Evolutionary conservation across 352 stramenopile species (phyloP).

Genomic region (Phytophthora rubi): DNA sequence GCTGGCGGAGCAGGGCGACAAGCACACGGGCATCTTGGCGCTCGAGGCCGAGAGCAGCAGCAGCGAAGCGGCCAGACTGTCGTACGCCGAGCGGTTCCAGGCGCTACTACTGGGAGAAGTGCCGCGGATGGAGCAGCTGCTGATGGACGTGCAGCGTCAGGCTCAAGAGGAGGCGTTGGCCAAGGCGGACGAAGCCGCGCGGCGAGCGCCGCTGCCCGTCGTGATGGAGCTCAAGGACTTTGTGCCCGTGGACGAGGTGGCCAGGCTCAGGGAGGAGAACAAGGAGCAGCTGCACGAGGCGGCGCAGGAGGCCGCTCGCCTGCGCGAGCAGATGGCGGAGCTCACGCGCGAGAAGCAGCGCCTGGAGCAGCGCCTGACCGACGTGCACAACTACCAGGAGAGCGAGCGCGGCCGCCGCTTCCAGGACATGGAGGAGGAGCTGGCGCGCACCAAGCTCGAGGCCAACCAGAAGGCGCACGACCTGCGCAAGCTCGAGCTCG

Average conservation of each 20-base stretch:
- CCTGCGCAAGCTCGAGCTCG: slow-evolving; percentile 49
- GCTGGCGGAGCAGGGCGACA: slow-evolving; percentile 45
- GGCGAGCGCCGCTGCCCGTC: slow-evolving; percentile 26
- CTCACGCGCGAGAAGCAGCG: slow-evolving; percentile 63
- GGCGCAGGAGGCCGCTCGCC: slow-evolving; percentile 28
- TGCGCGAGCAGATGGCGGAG: slow-evolving; percentile 44
- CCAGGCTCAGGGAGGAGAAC: slow-evolving; percentile 52
- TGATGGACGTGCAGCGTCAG: slow-evolving; percentile 36
- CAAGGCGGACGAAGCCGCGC: slow-evolving; percentile 17
- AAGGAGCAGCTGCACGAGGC: slow-evolving; percentile 46
- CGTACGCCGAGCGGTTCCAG: slow-evolving; percentile 63
- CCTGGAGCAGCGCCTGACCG: slow-evolving; percentile 66
- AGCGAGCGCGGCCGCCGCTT: slow-evolving; percentile 68
- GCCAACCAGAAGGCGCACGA: slow-evolving; percentile 57
- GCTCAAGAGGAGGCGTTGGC: slow-evolving; percentile 32
- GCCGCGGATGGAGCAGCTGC: slow-evolving; percentile 44
- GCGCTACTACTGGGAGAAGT: slow-evolving; percentile 56
- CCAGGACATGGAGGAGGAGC: slow-evolving; percentile 67
- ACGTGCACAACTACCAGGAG: slow-evolving; percentile 77
- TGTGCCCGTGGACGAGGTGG: slow-evolving; percentile 62
- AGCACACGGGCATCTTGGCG: slow-evolving; percentile 22
- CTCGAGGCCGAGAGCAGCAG: slow-evolving; percentile 36
- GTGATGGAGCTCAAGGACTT: slow-evolving; percentile 79
- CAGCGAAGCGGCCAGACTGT: slow-evolving; percentile 33
- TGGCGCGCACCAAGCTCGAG: slow-evolving; percentile 59